Evolutionary conservation across 352 stramenopile genomes (phyloP).

Genomic region (Salisapilia sapeloensis): DNA sequence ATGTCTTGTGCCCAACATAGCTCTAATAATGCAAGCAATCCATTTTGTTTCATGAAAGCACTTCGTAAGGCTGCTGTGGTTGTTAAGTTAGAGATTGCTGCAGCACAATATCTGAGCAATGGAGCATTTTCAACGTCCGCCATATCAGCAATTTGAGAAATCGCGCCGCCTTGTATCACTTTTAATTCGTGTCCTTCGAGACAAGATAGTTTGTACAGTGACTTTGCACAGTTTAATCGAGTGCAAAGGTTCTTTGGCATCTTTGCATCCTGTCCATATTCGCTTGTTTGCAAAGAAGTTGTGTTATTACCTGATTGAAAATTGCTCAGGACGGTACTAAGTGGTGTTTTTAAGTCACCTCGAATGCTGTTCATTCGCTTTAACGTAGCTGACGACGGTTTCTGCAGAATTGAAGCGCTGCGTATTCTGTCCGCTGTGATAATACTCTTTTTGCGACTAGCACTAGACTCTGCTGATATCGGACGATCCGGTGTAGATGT

Average conservation of each 20-base stretch:
- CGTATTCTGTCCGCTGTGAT: too few relatives aligned
- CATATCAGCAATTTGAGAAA: constrained; percentile 50
- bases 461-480: too few relatives aligned
- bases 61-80: constrained; percentile 13
- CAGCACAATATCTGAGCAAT: constrained; percentile 38
- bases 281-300: too few relatives aligned
- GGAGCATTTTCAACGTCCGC: constrained; percentile 39
- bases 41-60: constrained; percentile 32
- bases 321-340: too few relatives aligned
- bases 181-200: constrained; percentile 25
- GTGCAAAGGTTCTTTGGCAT: constrained; percentile 26
- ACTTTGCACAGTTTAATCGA: constrained; percentile 42
- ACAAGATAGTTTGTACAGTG: constrained; percentile 68
- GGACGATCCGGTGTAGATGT: too few relatives aligned
- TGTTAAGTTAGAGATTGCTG: constrained; percentile 47
- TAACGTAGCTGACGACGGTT: too few relatives aligned
- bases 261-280: not conserved
- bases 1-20: constrained; percentile 46
- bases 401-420: too few relatives aligned
- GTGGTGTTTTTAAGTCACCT: too few relatives aligned
- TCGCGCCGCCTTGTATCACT: constrained; percentile 46
- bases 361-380: too few relatives aligned
- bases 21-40: constrained; percentile 42
- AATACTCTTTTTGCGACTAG: too few relatives aligned
- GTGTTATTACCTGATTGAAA: too few relatives aligned